A percentile compares a stretch with the other conserved stretches of the same genome.
phyloP scores from a whole-genome alignment of 805 yeast species.

The Barnettozyma sucrosica region DNA sequence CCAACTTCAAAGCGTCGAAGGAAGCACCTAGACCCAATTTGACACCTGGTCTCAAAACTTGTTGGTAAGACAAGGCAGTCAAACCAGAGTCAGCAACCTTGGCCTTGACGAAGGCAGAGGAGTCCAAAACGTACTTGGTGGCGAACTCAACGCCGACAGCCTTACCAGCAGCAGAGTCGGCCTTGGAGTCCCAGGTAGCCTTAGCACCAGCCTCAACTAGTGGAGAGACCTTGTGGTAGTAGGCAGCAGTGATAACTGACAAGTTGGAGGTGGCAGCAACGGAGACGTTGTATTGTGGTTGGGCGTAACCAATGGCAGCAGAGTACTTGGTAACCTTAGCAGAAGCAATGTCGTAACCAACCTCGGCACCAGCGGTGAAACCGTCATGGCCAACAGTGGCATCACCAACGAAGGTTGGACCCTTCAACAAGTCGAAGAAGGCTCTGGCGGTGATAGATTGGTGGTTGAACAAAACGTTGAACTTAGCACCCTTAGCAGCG shows the following conservation, averaged over 20 bases:
- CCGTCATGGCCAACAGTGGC: constrained; percentile 93
- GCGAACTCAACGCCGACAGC: constrained; percentile 93
- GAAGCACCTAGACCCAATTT: constrained; percentile 96
- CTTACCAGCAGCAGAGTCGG: constrained; percentile 57
- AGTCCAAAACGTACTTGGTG: constrained; percentile 87
- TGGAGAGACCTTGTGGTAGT: constrained; percentile 93
- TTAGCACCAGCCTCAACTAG: constrained; percentile 95
- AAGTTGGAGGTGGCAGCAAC: constrained; percentile 81
- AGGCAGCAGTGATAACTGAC: constrained; percentile 87
- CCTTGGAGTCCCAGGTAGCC: constrained; percentile 88
- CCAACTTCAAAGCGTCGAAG: constrained; percentile 89
- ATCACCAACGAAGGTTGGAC: constrained; percentile 94
- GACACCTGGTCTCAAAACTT: constrained; percentile 92
- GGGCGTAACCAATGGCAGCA: constrained; percentile 88
- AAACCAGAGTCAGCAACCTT: constrained; percentile 95
- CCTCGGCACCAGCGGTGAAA: constrained; percentile 93
- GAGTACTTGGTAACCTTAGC: constrained; percentile 94
- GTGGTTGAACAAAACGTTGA: constrained; percentile 87
- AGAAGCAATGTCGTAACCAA: constrained; percentile 90
- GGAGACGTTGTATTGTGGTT: constrained; percentile 75
- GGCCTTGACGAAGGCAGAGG: constrained; percentile 87
- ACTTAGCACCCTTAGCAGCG: constrained; percentile 81
- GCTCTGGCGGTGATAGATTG: constrained; percentile 92
- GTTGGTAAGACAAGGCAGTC: constrained; percentile 90
- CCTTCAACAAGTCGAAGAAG: constrained; percentile 90